These are phyloP conservation scores for Pinguiococcus pyrenoidosus DNA, from an alignment of 108 stramenopile species.

Conservation along the genomic window DNA sequence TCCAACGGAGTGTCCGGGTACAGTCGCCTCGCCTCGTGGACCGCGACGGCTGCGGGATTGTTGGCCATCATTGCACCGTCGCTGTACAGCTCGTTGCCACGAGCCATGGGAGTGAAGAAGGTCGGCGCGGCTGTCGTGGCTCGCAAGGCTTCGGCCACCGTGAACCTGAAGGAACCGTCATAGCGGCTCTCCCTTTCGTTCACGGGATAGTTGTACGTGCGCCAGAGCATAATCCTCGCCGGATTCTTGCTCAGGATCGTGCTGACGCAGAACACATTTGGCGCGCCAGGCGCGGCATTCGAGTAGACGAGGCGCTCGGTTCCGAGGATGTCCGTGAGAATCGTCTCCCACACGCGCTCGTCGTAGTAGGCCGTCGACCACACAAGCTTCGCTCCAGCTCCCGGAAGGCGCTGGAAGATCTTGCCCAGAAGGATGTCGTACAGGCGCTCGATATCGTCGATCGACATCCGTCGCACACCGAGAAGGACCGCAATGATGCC, in stretches of 20 bases:
- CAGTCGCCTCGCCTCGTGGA: constrained; percentile 24
- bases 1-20: constrained; percentile 32
- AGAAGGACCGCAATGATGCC: constrained; percentile 25
- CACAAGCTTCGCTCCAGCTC: constrained; percentile 13
- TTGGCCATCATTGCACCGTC: constrained; percentile 37
- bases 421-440: constrained; percentile 29
- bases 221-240: constrained; percentile 17
- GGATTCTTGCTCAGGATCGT: constrained; percentile 26
- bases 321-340: constrained; percentile 15
- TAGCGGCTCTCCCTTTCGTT: constrained; percentile 15
- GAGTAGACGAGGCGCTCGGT: constrained; percentile 15
- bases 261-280: constrained; percentile 11
- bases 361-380: constrained; percentile 17
- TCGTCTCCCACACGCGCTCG: constrained; percentile 8
- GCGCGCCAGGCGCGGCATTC: constrained; percentile 5
- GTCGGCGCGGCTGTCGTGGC: constrained; percentile 41
- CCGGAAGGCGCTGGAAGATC: constrained; percentile 12
- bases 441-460: constrained; percentile 16
- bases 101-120: constrained; percentile 23
- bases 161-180: constrained; percentile 24
- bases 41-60: constrained; percentile 35
- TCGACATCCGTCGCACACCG: constrained; percentile 5
- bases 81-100: constrained; percentile 12
- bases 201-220: constrained; percentile 28
- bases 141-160: constrained; percentile 20